Evolutionary conservation across 192 early-diverging fungal genomes (phyloP), one percentile per base, ranked within the genome.

Genomic region (Gonapodya prolifera): DNA sequence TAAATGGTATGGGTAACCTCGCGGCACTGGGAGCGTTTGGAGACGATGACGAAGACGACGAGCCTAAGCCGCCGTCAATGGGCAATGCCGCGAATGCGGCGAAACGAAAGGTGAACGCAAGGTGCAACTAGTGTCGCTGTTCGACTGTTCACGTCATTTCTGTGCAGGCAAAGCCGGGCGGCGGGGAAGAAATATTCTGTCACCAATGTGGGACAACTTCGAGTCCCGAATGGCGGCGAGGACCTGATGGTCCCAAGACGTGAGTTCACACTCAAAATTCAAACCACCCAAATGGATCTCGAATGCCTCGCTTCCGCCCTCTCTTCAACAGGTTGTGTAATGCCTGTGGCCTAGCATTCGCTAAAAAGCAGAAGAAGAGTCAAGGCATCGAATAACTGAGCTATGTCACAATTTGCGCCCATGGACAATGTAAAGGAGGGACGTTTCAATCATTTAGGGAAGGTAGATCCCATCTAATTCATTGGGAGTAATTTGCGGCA

Each of bases 181-280:
- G 34, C 18, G 36, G 29, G 28, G 82, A 83, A 76, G 85, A 86
- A 69, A 70, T 86, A 8, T 86, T 84, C 69, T 86, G 85, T 75
- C 82, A 81, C 23, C 85, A 84, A 75, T 86, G 85, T 70, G 85
- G 85, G 23, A 83, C 81, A 13, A 86, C 85, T 33, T 61, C 36
- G 23, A 82, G 80, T 2, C 85, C 85, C 13, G 85, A 86, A 75
- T 86, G 85, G 85, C 79, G 85, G 23, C 82, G 83, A 71, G 85
- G 85, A 1, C 85, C 85, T 16, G 45, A 74, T 1, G 85, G 85
- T 29, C 85, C 85, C 1, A 86, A 86, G 75, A 86, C 85, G 85
- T 85, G 75, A 80, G 80, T 77, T 2, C 29, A 28, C 28, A 2
- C 8, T 32, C 31, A 32, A 35, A 61, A 1, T 34, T 70, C 0